Base-by-base conservation (phyloP, 768 basidiomycete species). In the Tricholoma matsutake region DNA sequence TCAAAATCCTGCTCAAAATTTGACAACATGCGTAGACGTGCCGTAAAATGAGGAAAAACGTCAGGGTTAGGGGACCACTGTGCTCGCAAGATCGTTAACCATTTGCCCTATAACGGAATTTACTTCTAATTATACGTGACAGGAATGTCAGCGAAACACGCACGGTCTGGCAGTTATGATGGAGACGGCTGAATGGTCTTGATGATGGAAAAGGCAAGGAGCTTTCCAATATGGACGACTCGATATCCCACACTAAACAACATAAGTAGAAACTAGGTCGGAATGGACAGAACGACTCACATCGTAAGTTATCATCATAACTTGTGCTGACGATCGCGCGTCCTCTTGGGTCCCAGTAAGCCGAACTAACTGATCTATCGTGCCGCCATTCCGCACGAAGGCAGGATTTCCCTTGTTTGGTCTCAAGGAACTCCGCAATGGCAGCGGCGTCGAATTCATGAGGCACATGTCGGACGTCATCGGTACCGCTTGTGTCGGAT, bases 271-370 rank as follows among this genome's bases (percentile, higher is more conserved):
- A 18, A 41, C 32, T 39, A 56, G 47, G 54, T 22, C 56, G 13
- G 54, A 54, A 52, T 51, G 11, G 34, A 51, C n/a, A 28, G 3
- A 16, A 32, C 29, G 6, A 79, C 87, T 66, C 67, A 93, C 92
- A 66, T 66, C 90, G 79, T 35, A 94, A 64, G 2, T 81, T 83
- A 73, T 94, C 87, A 64, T 94, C 92, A 64, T 94, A 94, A 69
- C 87, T 87, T 4, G 92, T 94, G 71, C 90, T 92, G 53, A 94
- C 86, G 61, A 94, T 86, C 56, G 83, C 79, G 28, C 89, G 82
- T 3, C 92, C 92, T 59, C 87, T 78, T 2, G 91, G 84, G 71
- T 94, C 91, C 92, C 92, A 94, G 65, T 88, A 93, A 0, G 89
- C 92, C 14, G 92, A 86, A 63, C 87, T 93, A 49, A 86, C 89